phyloP scores from a whole-genome alignment of 2,329 filamentous ascomycete genomes.

The Nemania abortiva region DNA sequence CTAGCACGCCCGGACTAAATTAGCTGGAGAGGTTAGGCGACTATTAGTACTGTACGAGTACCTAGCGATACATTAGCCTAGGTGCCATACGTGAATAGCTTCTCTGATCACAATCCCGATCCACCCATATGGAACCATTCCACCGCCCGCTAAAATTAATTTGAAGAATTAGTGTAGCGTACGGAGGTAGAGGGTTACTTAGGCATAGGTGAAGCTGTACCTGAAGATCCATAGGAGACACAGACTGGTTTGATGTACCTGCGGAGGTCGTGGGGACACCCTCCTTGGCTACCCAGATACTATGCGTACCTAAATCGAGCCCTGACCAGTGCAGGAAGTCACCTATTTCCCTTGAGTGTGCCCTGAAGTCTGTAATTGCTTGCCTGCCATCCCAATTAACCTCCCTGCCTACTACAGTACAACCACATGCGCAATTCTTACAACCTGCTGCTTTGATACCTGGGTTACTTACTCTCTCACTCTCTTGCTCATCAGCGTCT shows the following conservation, averaged over 20 bases:
- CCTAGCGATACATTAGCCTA: neutral
- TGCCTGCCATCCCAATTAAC: neutral
- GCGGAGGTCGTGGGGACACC: conserved; percentile 5
- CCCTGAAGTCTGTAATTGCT: conserved; percentile 1
- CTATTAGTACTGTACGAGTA: conserved; percentile 3
- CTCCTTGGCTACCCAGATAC: neutral
- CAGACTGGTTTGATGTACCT: conserved; percentile 22
- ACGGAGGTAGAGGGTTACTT: conserved; percentile 8
- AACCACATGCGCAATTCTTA: neutral
- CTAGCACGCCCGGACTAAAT: neutral
- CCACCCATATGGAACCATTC: conserved; percentile 29
- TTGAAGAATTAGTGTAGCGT: neutral
- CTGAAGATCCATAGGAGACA: conserved; percentile 18
- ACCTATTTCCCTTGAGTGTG: neutral
- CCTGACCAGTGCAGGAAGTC: conserved; percentile 15
- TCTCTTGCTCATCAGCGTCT: conserved; percentile 3
- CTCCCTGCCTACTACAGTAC: neutral
- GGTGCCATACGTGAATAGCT: neutral
- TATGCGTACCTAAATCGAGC: neutral
- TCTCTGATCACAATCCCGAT: conserved; percentile 18
- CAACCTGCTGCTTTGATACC: neutral
- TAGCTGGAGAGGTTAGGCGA: conserved; percentile 27
- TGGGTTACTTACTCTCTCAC: too few relatives aligned
- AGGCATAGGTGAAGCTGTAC: conserved; percentile 22
- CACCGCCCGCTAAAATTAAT: conserved; percentile 32